Evolutionary conservation across 2,329 filamentous ascomycete genomes (phyloP).

Genomic region (Penicillium sp.): DNA sequence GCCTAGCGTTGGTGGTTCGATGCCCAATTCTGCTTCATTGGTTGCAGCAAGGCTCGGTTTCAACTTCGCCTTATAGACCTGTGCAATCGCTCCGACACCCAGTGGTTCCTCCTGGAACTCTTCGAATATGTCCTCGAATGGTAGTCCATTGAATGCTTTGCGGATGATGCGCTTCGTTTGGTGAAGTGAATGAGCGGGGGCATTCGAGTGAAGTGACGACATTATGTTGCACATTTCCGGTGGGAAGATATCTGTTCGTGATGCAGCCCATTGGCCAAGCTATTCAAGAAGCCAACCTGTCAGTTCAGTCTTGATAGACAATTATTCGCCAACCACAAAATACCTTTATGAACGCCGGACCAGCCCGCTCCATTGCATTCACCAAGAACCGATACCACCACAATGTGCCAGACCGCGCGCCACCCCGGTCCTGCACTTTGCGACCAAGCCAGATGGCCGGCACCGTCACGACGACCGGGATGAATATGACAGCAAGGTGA

Average conservation of each 20-base stretch:
- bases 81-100: conserved; percentile 92
- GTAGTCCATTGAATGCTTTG: conserved; percentile 73
- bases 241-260: conserved; percentile 93
- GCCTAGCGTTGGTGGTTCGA: conserved; percentile 57
- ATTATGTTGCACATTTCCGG: conserved; percentile 87
- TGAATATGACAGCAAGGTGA: conserved; percentile 82
- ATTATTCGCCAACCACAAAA: not conserved
- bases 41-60: conserved; percentile 72
- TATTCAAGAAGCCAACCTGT: conserved; percentile 33
- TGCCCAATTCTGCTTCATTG: conserved; percentile 55
- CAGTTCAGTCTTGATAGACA: not conserved
- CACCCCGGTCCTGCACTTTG: conserved; percentile 61
- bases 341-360: conserved; percentile 96
- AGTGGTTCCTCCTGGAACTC: conserved; percentile 89
- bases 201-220: conserved; percentile 92
- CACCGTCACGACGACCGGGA: conserved; percentile 78
- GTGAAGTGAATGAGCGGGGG: conserved; percentile 82
- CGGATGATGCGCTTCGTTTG: conserved; percentile 76
- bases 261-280: conserved; percentile 98
- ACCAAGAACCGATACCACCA: conserved; percentile 96
- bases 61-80: conserved; percentile 94
- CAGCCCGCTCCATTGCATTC: conserved; percentile 83
- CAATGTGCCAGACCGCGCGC: conserved; percentile 75
- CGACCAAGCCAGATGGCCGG: conserved; percentile 78
- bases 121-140: conserved; percentile 90